phyloP scores from a whole-genome alignment of 1,284 basidiomycete genomes.

The Melampsora medusae region DNA sequence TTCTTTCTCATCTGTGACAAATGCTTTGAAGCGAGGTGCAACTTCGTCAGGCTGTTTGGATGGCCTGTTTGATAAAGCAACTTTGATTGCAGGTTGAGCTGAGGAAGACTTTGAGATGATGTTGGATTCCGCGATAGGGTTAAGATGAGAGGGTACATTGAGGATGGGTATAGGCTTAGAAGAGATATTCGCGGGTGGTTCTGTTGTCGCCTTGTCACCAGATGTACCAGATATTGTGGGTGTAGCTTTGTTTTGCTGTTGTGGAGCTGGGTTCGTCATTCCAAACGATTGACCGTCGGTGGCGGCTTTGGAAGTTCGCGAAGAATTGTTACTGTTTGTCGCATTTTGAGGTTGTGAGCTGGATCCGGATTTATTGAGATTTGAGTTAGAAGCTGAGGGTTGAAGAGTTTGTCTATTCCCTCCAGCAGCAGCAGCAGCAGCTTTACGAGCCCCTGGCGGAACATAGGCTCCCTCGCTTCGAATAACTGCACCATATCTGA shows the following conservation, averaged over 20 bases:
- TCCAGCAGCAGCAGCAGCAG: slow-evolving; percentile 50
- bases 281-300: neutral
- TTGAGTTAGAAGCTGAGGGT: slow-evolving; percentile 44
- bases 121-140: neutral
- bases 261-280: neutral
- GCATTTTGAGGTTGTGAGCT: slow-evolving; percentile 17
- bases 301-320: slow-evolving; percentile 38
- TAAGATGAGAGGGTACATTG: slow-evolving; percentile 8
- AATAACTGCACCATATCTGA: slow-evolving; percentile 85
- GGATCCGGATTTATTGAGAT: slow-evolving; percentile 7
- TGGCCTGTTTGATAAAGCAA: neutral
- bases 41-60: slow-evolving; percentile 47
- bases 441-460: slow-evolving; percentile 74
- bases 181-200: neutral
- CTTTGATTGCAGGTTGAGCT: slow-evolving; percentile 48
- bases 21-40: slow-evolving; percentile 68
- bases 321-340: slow-evolving; percentile 42
- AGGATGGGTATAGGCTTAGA: slow-evolving; percentile 46
- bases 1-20: slow-evolving; percentile 83
- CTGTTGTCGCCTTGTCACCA: neutral
- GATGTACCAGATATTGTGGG: neutral
- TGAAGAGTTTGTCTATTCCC: slow-evolving; percentile 48
- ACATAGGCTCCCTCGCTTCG: slow-evolving; percentile 85
- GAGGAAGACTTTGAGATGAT: slow-evolving; percentile 12
- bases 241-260: neutral